Evolutionary conservation across 495 filamentous ascomycete genomes (phyloP).

Genomic region (Aspergillus indologenus): DNA sequence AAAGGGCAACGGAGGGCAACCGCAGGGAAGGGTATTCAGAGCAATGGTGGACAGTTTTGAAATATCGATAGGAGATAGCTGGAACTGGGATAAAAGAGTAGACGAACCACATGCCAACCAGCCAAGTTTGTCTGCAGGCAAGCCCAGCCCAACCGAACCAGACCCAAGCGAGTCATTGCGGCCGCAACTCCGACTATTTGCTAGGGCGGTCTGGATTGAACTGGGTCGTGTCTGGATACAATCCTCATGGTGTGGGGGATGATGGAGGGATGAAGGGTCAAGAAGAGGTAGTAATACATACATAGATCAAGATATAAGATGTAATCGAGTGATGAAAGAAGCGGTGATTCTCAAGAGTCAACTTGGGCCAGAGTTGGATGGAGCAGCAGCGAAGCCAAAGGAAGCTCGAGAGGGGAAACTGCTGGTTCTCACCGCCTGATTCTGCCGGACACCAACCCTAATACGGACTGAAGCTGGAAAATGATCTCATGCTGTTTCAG

Average conservation of each 20-base stretch:
- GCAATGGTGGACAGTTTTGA: neutral
- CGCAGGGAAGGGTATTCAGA: neutral
- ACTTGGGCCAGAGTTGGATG: neutral
- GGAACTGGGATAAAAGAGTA: neutral
- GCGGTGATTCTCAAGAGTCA: neutral
- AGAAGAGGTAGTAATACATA: neutral
- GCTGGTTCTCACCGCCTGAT: neutral
- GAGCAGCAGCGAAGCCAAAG: neutral
- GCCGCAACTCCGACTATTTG: constrained; percentile 6
- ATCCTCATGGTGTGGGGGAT: neutral
- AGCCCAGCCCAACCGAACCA: neutral
- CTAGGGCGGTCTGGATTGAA: constrained; percentile 14
- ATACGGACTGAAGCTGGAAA: neutral
- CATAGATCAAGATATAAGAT: neutral
- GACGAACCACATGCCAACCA: neutral
- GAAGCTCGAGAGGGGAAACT: neutral
- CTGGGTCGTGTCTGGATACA: neutral
- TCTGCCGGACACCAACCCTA: neutral
- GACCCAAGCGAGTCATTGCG: neutral
- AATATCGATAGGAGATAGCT: neutral
- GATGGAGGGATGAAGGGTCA: neutral
- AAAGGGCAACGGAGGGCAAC: neutral
- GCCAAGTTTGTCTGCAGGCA: neutral
- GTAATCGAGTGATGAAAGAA: no score
- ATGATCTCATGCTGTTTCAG: neutral